phyloP scores from a whole-genome alignment of 352 stramenopile species.

The Phytophthora brassicae region DNA sequence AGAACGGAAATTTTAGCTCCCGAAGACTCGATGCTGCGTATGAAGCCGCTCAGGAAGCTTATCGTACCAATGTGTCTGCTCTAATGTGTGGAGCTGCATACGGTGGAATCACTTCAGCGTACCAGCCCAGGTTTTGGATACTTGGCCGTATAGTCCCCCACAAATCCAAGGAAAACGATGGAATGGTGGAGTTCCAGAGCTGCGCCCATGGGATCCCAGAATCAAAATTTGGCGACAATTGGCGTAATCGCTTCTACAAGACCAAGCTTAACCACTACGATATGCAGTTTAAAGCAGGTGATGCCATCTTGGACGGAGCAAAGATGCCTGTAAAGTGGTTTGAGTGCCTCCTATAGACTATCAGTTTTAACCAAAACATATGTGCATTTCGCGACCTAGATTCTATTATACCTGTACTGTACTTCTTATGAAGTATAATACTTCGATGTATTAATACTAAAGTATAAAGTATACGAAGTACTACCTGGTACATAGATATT shows the following conservation, averaged over 20 bases:
- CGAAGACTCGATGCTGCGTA: constrained; percentile 23
- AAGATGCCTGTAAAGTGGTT: constrained; percentile 43
- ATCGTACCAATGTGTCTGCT: constrained; percentile 25
- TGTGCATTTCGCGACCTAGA: too few species aligned
- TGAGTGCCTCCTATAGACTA: constrained; percentile 18
- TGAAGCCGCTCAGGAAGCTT: constrained; percentile 23
- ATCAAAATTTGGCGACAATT: constrained; percentile 28
- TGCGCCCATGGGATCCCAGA: constrained; percentile 21
- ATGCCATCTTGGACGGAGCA: constrained; percentile 25
- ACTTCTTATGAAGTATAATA: too few species aligned
- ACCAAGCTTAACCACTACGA: constrained; percentile 40
- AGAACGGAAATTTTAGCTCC: constrained; percentile 23
- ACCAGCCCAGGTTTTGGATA: constrained; percentile 13
- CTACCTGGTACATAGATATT: too few species aligned
- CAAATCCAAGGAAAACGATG: constrained; percentile 27
- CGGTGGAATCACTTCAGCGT: constrained; percentile 26
- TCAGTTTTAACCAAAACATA: background rate
- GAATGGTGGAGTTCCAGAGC: constrained; percentile 40
- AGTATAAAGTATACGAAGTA: too few species aligned
- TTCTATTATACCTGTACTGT: too few species aligned
- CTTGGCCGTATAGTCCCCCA: constrained; percentile 15
- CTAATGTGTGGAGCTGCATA: constrained; percentile 37
- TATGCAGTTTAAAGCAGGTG: constrained; percentile 34
- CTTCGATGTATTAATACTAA: too few species aligned
- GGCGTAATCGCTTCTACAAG: constrained; percentile 27